phyloP scores from a whole-genome alignment of 805 yeast genomes.

The Grigorovia jiainica region DNA sequence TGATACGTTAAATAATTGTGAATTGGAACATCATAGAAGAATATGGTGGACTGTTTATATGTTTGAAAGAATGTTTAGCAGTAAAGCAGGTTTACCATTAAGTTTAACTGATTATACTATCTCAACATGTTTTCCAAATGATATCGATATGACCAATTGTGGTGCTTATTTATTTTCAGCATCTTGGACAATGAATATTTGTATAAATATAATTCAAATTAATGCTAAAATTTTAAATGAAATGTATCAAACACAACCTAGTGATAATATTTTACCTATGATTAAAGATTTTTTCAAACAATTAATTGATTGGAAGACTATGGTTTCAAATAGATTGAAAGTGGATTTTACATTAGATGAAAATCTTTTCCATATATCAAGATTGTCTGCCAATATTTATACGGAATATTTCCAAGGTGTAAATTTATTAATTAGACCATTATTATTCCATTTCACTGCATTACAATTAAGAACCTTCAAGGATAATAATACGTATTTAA shows the following conservation, averaged over 20 bases:
- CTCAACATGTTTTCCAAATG: constrained; percentile 66
- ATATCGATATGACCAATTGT: constrained; percentile 56
- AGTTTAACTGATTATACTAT: constrained; percentile 77
- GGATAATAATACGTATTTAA: constrained; percentile 44
- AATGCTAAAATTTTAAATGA: constrained; percentile 64
- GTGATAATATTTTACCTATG: constrained; percentile 64
- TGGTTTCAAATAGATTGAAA: constrained; percentile 52
- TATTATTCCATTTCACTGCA: constrained; percentile 66
- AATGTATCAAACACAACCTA: constrained; percentile 66
- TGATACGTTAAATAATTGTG: constrained; percentile 53
- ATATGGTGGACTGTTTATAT: constrained; percentile 83
- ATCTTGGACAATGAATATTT: constrained; percentile 65
- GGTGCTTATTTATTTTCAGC: constrained; percentile 67
- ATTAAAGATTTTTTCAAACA: constrained; percentile 61
- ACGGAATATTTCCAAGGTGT: constrained; percentile 79
- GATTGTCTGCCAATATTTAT: constrained; percentile 65
- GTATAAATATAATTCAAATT: constrained; percentile 70
- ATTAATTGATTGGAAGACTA: constrained; percentile 56
- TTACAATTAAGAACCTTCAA: constrained; percentile 47
- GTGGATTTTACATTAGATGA: constrained; percentile 42
- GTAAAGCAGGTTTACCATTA: constrained; percentile 73
- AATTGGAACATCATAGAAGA: constrained; percentile 74
- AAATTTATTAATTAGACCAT: constrained; percentile 68
- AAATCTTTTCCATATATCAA: constrained; percentile 40
- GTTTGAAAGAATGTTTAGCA: constrained; percentile 74